A percentile compares a stretch with the other conserved stretches of the same genome.
Evolutionary conservation across 495 filamentous ascomycete genomes (phyloP).

Genomic region (Tetracladium setigerum): DNA sequence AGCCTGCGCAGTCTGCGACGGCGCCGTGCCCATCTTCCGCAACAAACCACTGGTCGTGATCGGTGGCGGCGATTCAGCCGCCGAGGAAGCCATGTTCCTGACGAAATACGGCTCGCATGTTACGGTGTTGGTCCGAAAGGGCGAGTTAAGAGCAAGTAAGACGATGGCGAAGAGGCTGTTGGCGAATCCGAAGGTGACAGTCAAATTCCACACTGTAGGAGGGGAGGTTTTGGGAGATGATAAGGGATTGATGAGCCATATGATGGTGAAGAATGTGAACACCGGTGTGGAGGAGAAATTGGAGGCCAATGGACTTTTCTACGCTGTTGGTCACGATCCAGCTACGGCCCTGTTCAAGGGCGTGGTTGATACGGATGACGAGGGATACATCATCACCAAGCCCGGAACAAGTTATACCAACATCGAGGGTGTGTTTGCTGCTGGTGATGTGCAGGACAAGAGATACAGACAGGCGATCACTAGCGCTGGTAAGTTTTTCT

Average conservation of each 20-base stretch:
- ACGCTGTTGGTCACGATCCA: constrained; percentile 95
- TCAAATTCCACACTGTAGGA: constrained; percentile 76
- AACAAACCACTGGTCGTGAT: constrained; percentile 95
- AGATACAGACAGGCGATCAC: constrained; percentile 96
- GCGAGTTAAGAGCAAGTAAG: constrained; percentile 77
- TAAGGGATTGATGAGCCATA: constrained; percentile 76
- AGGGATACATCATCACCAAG: constrained; percentile 83
- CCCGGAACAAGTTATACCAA: constrained; percentile 85
- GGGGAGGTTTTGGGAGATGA: constrained; percentile 77
- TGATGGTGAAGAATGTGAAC: constrained; percentile 71
- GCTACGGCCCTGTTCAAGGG: constrained; percentile 82
- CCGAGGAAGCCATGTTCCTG: constrained; percentile 95
- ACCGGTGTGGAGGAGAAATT: constrained; percentile 73
- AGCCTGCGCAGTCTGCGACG: constrained; percentile 96
- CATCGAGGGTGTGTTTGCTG: constrained; percentile 88
- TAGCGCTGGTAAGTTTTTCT: constrained; percentile 70
- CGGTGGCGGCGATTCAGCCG: constrained; percentile 92
- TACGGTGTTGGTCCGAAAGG: constrained; percentile 82
- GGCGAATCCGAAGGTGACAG: constrained; percentile 78
- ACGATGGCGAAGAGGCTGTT: constrained; percentile 86
- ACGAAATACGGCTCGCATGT: constrained; percentile 96
- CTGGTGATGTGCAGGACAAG: constrained; percentile 98
- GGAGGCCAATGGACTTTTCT: constrained; percentile 90
- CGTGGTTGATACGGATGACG: constrained; percentile 76
- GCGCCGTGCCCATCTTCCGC: constrained; percentile 93